Conservation (phyloP, 352 stramenopile species). For the Pythium sp. region DNA sequence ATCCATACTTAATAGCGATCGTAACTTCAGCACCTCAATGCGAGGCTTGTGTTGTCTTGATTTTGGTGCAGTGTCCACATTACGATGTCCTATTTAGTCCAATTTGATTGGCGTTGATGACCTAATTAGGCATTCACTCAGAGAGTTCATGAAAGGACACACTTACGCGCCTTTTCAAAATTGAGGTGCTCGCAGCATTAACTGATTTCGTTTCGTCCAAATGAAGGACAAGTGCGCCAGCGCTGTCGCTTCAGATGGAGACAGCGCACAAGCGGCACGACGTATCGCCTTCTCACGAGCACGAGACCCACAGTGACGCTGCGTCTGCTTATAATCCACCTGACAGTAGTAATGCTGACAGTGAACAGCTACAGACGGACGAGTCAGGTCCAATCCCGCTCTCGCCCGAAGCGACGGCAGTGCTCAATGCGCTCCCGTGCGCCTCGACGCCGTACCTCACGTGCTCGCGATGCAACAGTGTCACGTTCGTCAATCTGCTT, state of each 20-base stretch:
- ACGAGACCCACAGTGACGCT: neutral
- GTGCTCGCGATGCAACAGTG: conserved; percentile 73
- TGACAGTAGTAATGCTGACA: too few relatives aligned
- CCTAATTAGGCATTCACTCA: too few relatives aligned
- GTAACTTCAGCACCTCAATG: too few relatives aligned
- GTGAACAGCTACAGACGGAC: neutral
- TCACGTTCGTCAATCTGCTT: conserved; percentile 70
- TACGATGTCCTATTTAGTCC: too few relatives aligned
- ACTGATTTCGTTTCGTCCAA: neutral
- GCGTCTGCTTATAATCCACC: neutral
- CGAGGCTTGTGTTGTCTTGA: too few relatives aligned
- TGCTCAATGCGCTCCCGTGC: conserved; percentile 19
- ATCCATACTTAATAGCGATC: too few relatives aligned
- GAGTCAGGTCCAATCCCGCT: neutral
- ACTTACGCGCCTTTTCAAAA: too few relatives aligned
- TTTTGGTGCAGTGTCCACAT: too few relatives aligned
- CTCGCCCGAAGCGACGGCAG: conserved; percentile 3
- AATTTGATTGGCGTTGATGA: too few relatives aligned
- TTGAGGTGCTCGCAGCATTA: too few relatives aligned
- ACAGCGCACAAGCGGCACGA: neutral
- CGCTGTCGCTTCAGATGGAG: neutral
- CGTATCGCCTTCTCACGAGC: neutral
- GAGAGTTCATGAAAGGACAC: neutral
- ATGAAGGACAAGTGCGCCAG: neutral
- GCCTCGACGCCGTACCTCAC: conserved; percentile 73